These are phyloP conservation scores for Antarctomyces pellizariae DNA, from an alignment of 495 filamentous ascomycete genomes.

Conservation along the genomic window DNA sequence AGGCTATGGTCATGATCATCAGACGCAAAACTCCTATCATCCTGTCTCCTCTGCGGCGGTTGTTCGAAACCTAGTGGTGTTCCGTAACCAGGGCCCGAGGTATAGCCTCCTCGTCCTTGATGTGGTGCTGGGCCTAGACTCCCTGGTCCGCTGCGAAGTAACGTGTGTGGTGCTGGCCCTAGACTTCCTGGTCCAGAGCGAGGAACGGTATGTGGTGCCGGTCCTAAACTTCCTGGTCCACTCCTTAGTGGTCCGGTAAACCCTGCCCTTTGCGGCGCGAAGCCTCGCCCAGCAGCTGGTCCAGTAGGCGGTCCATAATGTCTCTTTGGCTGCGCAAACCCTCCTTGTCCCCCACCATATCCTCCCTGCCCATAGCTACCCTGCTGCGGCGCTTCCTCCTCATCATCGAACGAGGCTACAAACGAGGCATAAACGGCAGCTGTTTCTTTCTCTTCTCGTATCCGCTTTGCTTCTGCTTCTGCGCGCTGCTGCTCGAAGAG, in stretches of 20 bases:
- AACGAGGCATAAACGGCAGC: conserved; percentile 81
- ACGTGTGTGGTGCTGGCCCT: neutral
- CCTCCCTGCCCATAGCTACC: conserved; percentile 19
- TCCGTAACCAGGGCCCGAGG: neutral
- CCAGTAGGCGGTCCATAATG: conserved; percentile 22
- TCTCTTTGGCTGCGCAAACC: conserved; percentile 19
- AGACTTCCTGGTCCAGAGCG: no score
- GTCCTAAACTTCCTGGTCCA: conserved; percentile 57
- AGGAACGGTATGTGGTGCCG: no score
- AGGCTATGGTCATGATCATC: conserved; percentile 23
- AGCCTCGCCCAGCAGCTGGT: conserved; percentile 10
- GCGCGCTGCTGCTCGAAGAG: conserved; percentile 83
- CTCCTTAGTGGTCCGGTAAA: conserved; percentile 16
- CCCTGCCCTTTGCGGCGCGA: conserved; percentile 4
- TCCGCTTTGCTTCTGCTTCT: conserved; percentile 78
- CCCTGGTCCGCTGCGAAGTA: no score
- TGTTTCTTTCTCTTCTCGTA: conserved; percentile 69
- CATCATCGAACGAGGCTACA: conserved; percentile 71
- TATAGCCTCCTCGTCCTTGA: neutral
- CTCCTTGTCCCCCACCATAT: conserved; percentile 10
- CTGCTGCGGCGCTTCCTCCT: conserved; percentile 21
- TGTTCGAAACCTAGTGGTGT: no score
- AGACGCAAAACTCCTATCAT: conserved; percentile 22
- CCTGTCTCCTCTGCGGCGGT: conserved; percentile 9
- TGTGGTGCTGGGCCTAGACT: neutral